Conservation (phyloP, 257 asterid species). For the Plantago elongata region DNA sequence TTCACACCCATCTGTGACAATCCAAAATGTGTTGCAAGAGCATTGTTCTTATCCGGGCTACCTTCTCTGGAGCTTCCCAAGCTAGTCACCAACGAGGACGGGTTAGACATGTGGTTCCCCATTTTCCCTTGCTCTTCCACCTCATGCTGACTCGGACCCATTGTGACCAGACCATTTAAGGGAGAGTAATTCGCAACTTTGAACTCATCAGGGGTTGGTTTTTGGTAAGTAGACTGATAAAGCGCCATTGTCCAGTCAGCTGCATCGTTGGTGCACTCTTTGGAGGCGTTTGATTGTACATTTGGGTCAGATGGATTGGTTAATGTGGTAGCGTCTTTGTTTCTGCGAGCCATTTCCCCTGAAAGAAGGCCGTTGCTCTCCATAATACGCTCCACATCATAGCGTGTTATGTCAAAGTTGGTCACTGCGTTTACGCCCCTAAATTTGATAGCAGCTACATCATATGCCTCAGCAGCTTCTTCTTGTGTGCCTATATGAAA, state of each 20-base stretch:
- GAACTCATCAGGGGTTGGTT: slow-evolving; percentile 29
- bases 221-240: slow-evolving; percentile 37
- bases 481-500: slow-evolving; percentile 73
- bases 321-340: slow-evolving; percentile 24
- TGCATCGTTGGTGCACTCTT: slow-evolving; percentile 21
- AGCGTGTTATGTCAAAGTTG: slow-evolving; percentile 73
- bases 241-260: slow-evolving; percentile 52
- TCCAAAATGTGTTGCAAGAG: slow-evolving; percentile 28
- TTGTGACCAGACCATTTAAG: slow-evolving; percentile 25
- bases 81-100: slow-evolving; percentile 52
- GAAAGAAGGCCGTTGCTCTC: slow-evolving; percentile 74
- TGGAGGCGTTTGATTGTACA: slow-evolving; percentile 21
- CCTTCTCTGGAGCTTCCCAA: slow-evolving; percentile 59
- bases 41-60: slow-evolving; percentile 46
- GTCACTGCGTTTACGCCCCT: slow-evolving; percentile 88
- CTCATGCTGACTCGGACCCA: slow-evolving; percentile 23
- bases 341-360: slow-evolving; percentile 72
- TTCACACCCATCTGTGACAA: slow-evolving; percentile 37
- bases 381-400: slow-evolving; percentile 77
- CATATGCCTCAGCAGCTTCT: slow-evolving; percentile 99
- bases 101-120: slow-evolving; percentile 30
- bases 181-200: slow-evolving; percentile 29
- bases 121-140: slow-evolving; percentile 27
- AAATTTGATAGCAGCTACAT: slow-evolving; percentile 88
- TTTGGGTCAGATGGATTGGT: slow-evolving; percentile 11